Conservation (phyloP, 164 flowering plant species). For the Stephania japonica region DNA sequence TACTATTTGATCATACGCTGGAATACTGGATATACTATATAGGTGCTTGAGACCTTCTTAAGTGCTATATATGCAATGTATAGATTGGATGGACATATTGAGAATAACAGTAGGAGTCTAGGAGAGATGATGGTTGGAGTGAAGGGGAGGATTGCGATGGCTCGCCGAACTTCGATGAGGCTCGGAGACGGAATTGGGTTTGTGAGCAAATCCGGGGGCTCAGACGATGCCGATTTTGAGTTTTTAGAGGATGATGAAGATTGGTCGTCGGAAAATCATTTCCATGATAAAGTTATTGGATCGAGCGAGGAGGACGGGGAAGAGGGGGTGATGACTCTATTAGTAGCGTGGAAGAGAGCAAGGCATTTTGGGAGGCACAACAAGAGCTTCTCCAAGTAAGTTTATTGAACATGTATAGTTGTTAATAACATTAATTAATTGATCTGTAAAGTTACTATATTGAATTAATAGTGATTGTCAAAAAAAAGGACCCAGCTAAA, state of each 20-base stretch:
- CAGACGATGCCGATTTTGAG: conserved; percentile 37
- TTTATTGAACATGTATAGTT: too few relatives aligned
- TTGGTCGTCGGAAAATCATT: conserved; percentile 4
- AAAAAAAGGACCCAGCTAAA: too few relatives aligned
- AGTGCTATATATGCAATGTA: too few relatives aligned
- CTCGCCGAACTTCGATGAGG: conserved; percentile 16
- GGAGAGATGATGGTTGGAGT: conserved; percentile 17
- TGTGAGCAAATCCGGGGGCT: conserved; percentile 22
- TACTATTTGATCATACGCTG: too few relatives aligned
- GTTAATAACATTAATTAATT: too few relatives aligned
- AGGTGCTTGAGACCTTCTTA: too few relatives aligned
- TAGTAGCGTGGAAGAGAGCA: conserved; percentile 10
- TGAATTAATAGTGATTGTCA: too few relatives aligned
- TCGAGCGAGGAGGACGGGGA: neutral
- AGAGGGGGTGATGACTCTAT: conserved; percentile 8
- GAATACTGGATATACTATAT: too few relatives aligned
- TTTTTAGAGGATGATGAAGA: conserved; percentile 25
- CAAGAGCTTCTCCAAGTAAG: conserved; percentile 25
- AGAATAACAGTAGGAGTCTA: neutral
- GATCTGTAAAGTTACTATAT: too few relatives aligned
- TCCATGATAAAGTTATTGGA: neutral
- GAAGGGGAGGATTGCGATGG: conserved; percentile 18
- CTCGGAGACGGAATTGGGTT: conserved; percentile 11
- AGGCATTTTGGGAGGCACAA: conserved; percentile 28
- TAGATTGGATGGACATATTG: too few relatives aligned